Conservation (phyloP, 306 rosid genomes). For the Pterocarpus macrocarpus region DNA sequence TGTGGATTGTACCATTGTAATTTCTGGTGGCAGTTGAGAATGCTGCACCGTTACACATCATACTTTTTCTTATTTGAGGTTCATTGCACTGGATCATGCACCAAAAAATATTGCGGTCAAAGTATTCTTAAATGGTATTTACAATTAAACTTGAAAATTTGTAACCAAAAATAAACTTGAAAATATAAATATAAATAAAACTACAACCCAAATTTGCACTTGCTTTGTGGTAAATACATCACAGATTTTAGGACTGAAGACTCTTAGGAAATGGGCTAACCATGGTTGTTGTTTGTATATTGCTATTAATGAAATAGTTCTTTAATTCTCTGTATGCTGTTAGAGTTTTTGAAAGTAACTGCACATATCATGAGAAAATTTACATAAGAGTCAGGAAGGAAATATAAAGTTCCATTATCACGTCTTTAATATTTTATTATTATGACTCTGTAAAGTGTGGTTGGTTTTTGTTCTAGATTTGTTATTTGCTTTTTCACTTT, state of each 20-base stretch:
- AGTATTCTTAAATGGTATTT: slow-evolving; percentile 23
- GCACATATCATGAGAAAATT: slow-evolving; percentile 1
- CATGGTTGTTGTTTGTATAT: too few species aligned
- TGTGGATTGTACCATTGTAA: background rate
- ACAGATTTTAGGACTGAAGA: too few species aligned
- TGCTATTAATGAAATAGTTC: background rate
- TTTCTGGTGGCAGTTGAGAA: slow-evolving; percentile 21
- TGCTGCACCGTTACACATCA: slow-evolving; percentile 2
- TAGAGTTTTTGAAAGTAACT: slow-evolving; percentile 24
- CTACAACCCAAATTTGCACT: too few species aligned
- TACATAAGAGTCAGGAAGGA: slow-evolving; percentile 14
- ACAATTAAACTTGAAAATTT: too few species aligned
- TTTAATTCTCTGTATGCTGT: slow-evolving; percentile 29
- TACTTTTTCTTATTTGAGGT: slow-evolving; percentile 15
- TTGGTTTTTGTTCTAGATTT: slow-evolving; percentile 30
- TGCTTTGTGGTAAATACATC: too few species aligned
- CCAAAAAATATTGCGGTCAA: slow-evolving; percentile 18
- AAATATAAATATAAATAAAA: too few species aligned
- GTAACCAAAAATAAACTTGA: too few species aligned
- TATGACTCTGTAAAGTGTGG: slow-evolving; percentile 25
- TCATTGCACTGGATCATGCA: slow-evolving; percentile 11
- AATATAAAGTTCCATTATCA: slow-evolving; percentile 11
- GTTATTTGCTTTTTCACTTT: slow-evolving; percentile 17
- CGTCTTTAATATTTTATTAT: slow-evolving; percentile 9
- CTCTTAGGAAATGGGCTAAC: too few species aligned